phyloP scores from a whole-genome alignment of 176 grass and related monocot genomes.

The Canna indica region DNA sequence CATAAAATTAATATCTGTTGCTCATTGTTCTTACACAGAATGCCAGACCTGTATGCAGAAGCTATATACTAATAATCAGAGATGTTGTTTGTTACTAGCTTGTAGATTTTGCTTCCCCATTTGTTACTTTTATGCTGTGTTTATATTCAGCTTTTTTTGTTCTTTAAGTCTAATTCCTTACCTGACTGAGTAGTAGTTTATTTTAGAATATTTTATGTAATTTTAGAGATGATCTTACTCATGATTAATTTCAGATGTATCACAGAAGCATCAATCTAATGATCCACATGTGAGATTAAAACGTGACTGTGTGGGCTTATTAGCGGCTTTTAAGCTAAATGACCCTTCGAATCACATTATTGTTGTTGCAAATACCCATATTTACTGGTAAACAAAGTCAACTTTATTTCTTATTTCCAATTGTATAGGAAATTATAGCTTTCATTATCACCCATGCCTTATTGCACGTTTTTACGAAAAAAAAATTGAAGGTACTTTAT shows the following conservation, averaged over 20 bases:
- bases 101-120: no score
- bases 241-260: conserved; percentile 27
- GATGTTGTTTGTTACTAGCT: no score
- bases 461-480: not conserved
- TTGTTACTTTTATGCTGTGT: not conserved
- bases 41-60: no score
- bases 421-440: conserved; percentile 2
- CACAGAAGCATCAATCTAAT: conserved; percentile 32
- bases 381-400: conserved; percentile 65
- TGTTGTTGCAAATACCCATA: conserved; percentile 82
- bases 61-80: no score
- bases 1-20: not conserved
- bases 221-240: not conserved
- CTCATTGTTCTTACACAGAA: not conserved
- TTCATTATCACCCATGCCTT: not conserved
- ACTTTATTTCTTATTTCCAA: conserved; percentile 3
- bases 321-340: conserved; percentile 77
- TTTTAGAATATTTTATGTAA: not conserved
- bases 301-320: conserved; percentile 78
- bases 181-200: not conserved
- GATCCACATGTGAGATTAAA: conserved; percentile 87
- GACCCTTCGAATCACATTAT: conserved; percentile 60
- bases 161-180: no score
- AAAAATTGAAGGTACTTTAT: not conserved
- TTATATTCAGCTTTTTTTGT: not conserved